A percentile compares a stretch with the other conserved stretches of the same genome.
Evolutionary conservation across 345 rosid species (phyloP).

Genomic region (Cardamine occulta): DNA sequence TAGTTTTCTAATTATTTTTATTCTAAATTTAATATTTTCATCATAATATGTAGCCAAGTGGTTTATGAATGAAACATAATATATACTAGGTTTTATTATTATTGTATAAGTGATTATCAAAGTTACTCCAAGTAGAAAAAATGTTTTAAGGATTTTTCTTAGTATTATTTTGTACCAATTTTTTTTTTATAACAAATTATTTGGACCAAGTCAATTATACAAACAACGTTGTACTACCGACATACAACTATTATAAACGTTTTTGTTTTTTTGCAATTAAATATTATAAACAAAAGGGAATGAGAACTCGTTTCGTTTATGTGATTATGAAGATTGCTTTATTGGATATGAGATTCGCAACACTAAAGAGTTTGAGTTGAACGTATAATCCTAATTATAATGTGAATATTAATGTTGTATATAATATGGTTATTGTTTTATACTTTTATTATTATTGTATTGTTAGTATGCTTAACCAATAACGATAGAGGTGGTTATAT

Average conservation of each 20-base stretch:
- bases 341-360: background rate
- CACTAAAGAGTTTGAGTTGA: background rate
- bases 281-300: background rate
- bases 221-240: too few relatives aligned
- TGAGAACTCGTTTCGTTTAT: background rate
- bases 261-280: too few relatives aligned
- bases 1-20: too few relatives aligned
- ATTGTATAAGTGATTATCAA: too few relatives aligned
- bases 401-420: background rate
- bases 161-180: background rate
- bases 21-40: background rate
- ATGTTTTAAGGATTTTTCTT: background rate
- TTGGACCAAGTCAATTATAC: too few relatives aligned
- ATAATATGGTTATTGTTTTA: background rate
- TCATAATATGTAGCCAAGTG: background rate
- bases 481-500: background rate
- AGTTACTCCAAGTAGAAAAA: background rate
- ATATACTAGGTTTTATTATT: too few relatives aligned
- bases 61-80: background rate
- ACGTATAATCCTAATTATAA: background rate
- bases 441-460: background rate
- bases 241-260: background rate
- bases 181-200: too few relatives aligned
- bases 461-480: background rate
- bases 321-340: background rate